Evolutionary conservation across 1,139 yeast species (phyloP).

Genomic region (Meyerozyma sp.): DNA sequence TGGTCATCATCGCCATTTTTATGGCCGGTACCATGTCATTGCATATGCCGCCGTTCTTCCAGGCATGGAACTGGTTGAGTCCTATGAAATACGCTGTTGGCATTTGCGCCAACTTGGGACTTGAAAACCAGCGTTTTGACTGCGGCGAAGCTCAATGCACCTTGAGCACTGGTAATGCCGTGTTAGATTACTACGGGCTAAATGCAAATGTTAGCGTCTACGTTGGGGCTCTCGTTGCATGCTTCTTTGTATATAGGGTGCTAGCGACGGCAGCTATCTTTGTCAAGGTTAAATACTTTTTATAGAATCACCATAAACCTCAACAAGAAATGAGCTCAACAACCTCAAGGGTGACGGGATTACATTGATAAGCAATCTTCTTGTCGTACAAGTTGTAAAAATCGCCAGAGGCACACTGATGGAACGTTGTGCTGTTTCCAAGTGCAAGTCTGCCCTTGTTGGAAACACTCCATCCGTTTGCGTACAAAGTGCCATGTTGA

Average conservation of each 20-base stretch:
- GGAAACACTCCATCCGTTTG: slow-evolving; percentile 42
- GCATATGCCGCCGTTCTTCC: slow-evolving; percentile 63
- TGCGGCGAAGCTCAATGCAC: slow-evolving; percentile 27
- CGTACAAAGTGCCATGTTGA: slow-evolving; percentile 36
- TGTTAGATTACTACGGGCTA: slow-evolving; percentile 40
- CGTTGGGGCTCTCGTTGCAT: slow-evolving; percentile 33
- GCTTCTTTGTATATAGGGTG: slow-evolving; percentile 29
- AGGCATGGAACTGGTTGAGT: slow-evolving; percentile 64
- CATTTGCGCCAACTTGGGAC: slow-evolving; percentile 35
- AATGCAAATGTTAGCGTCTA: slow-evolving; percentile 10
- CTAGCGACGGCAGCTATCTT: slow-evolving; percentile 23
- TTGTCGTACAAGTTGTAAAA: slow-evolving; percentile 36
- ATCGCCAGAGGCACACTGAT: slow-evolving; percentile 41
- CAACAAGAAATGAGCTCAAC: slow-evolving; percentile 1
- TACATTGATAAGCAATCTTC: slow-evolving; percentile 5
- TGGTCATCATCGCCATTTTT: slow-evolving; percentile 63
- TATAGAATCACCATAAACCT: background rate
- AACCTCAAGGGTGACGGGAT: background rate
- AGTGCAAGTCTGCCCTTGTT: slow-evolving; percentile 30
- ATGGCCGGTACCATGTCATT: slow-evolving; percentile 89
- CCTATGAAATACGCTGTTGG: slow-evolving; percentile 72
- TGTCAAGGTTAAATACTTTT: slow-evolving; percentile 21
- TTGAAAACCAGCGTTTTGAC: slow-evolving; percentile 11
- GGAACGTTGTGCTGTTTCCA: slow-evolving; percentile 30
- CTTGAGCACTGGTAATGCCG: slow-evolving; percentile 44